Percentiles rank a stretch among this genome's conserved stretches.
phyloP scores from a whole-genome alignment of 352 stramenopile species.

The Ophiocytium majus region DNA sequence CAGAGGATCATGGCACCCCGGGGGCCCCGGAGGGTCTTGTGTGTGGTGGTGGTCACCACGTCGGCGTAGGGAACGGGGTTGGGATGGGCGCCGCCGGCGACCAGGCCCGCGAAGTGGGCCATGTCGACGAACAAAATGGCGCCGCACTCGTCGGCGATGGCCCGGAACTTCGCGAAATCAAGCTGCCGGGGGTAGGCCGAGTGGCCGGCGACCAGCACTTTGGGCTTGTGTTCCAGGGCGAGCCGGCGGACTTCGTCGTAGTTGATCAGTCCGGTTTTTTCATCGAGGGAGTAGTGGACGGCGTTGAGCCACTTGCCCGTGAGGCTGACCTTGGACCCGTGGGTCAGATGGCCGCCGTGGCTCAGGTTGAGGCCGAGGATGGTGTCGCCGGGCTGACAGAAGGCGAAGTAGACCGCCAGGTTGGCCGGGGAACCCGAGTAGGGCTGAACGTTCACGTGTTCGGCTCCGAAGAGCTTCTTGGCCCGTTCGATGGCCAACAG shows the following conservation, averaged over 20 bases:
- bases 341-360: slow-evolving; percentile 92
- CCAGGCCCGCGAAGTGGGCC: slow-evolving; percentile 93
- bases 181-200: slow-evolving; percentile 95
- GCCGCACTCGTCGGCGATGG: slow-evolving; percentile 89
- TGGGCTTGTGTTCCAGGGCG: slow-evolving; percentile 81
- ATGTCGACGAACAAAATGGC: slow-evolving; percentile 98
- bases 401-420: slow-evolving; percentile 95
- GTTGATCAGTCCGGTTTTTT: slow-evolving; percentile 89
- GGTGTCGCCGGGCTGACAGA: slow-evolving; percentile 91
- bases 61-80: slow-evolving; percentile 95
- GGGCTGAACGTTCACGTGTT: slow-evolving; percentile 75
- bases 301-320: slow-evolving; percentile 97
- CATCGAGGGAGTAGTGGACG: slow-evolving; percentile 85
- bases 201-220: slow-evolving; percentile 81
- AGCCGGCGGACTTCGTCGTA: slow-evolving; percentile 88
- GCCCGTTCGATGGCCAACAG: slow-evolving; percentile 74
- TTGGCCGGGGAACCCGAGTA: slow-evolving; percentile 91
- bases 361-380: slow-evolving; percentile 98
- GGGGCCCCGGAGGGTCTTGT: slow-evolving; percentile 96
- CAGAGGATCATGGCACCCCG: slow-evolving; percentile 98
- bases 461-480: background rate
- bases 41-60: slow-evolving; percentile 96
- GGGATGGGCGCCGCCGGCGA: slow-evolving; percentile 81
- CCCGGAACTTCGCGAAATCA: slow-evolving; percentile 76
- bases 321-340: slow-evolving; percentile 90